Evolutionary conservation across 140 eudicot genomes (phyloP), one percentile per base, ranked within the genome.

Genomic region (Oenanthe javanica): DNA sequence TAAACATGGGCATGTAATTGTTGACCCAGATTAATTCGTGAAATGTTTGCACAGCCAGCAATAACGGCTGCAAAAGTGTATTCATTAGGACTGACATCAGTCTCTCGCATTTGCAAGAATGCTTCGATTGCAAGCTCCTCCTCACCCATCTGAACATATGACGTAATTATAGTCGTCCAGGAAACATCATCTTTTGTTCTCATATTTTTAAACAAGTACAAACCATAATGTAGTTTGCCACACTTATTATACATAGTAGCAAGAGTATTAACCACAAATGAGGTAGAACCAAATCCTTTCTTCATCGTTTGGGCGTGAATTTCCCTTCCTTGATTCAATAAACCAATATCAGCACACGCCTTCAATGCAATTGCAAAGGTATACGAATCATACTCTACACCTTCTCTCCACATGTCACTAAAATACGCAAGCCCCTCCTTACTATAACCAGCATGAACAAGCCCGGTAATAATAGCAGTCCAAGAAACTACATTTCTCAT

Each of bases 401-500:
- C 82, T 10, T 73, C 80, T 59, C 84, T 82, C 86, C 89, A 83
- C 87, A 95, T 90, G 5, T 82, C 80, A 4, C 88, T 77, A 82
- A 92, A 95, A 79, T 88, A 90, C 9, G 64, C 67, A 72, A 95
- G 81, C 14, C 92, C 99, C 77, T 88, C 91, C 78, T 77, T 80
- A 77, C 84, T 77, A 64, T 82, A 86, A 76, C 99, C 99, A 36
- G 89, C 86, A 51, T 85, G 96, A 19, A 90, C 97, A 82, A 95
- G 85, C 59, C 99, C 99, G 9, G 99, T 89, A 76, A 94, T 92
- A 45, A 92, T 78, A 46, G 99, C 93, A 48, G 97, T 95, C 97
- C 99, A 95, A 45, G 97, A 92, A 75, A 95, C 97, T 9, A 92
- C 97, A 82, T 90, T 95, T 69, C 93, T 95, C 21, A 85, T 83